phyloP scores from a whole-genome alignment of 225 moss, liverwort and hornwort species.

The Climacium dendroides region DNA sequence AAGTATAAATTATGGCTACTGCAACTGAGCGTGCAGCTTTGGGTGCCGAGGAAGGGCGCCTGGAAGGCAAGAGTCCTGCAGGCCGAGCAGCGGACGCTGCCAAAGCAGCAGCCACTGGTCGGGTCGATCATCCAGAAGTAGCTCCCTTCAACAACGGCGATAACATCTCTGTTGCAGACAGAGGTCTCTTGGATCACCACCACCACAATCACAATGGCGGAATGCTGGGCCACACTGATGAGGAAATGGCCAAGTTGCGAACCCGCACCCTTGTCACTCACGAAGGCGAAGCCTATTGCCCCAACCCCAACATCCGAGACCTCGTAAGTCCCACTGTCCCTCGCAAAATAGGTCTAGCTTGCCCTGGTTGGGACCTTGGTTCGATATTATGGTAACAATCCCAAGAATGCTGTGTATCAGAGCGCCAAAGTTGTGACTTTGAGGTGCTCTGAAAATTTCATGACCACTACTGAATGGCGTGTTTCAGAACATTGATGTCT shows the following conservation, averaged over 20 bases:
- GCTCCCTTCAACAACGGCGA: neutral
- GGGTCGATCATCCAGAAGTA: neutral
- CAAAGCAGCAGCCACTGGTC: conserved; percentile 2
- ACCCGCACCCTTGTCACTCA: conserved; percentile 6
- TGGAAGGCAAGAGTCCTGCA: conserved; percentile 21
- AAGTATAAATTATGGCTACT: neutral
- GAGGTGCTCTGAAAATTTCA: neutral
- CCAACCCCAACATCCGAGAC: conserved; percentile 32
- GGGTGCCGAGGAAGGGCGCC: conserved; percentile 18
- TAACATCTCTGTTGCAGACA: neutral
- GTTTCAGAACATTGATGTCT: neutral
- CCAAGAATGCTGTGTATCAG: neutral
- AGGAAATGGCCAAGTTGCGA: conserved; percentile 25
- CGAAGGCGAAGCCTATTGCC: conserved; percentile 31
- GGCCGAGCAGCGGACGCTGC: neutral
- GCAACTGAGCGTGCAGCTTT: conserved; percentile 17
- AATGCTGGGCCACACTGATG: conserved; percentile 12
- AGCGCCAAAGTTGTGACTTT: too few relatives aligned
- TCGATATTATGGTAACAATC: too few relatives aligned
- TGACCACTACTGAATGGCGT: neutral
- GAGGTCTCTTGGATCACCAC: conserved; percentile 7
- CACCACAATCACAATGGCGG: neutral
- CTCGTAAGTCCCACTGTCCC: neutral
- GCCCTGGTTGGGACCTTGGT: neutral
- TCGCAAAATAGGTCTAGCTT: neutral